Conservation (phyloP, 306 rosid genomes). For the Rosa multiflora region DNA sequence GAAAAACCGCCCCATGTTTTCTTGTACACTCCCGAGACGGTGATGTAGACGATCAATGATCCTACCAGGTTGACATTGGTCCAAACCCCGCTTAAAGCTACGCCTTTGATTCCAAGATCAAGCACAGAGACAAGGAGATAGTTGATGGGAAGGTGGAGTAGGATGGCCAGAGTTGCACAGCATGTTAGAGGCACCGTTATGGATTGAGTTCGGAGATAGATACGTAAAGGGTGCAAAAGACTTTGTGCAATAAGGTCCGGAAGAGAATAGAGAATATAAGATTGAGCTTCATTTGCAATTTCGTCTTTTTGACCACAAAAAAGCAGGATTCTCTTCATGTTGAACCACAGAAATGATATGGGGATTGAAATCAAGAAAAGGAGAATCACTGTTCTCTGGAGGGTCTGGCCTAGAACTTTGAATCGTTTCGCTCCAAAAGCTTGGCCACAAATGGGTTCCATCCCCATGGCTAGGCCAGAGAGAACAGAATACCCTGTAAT, state of each 20-base stretch:
- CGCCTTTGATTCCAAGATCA: conserved; percentile 60
- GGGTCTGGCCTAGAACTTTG: conserved; percentile 69
- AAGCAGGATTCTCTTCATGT: conserved; percentile 59
- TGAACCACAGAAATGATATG: conserved; percentile 57
- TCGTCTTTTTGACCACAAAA: conserved; percentile 61
- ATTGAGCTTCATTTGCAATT: conserved; percentile 65
- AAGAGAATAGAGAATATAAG: conserved; percentile 62
- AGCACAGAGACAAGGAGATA: conserved; percentile 63
- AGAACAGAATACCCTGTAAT: conserved; percentile 85
- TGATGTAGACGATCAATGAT: conserved; percentile 49
- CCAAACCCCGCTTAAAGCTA: conserved; percentile 78
- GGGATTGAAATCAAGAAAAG: conserved; percentile 62
- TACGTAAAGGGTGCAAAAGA: conserved; percentile 66
- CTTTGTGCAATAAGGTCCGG: conserved; percentile 87
- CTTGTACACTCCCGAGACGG: conserved; percentile 50
- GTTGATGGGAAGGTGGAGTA: conserved; percentile 78
- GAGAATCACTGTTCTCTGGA: conserved; percentile 67
- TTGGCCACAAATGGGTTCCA: conserved; percentile 96
- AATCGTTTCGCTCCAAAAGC: conserved; percentile 84
- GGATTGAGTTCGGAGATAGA: conserved; percentile 76
- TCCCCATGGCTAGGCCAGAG: conserved; percentile 89
- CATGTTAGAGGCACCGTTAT: conserved; percentile 74
- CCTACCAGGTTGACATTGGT: conserved; percentile 70
- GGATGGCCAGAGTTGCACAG: conserved; percentile 51
- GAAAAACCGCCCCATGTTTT: conserved; percentile 75